Conservation (phyloP, 1,284 basidiomycete genomes). For the Ceratobasidium sp. region DNA sequence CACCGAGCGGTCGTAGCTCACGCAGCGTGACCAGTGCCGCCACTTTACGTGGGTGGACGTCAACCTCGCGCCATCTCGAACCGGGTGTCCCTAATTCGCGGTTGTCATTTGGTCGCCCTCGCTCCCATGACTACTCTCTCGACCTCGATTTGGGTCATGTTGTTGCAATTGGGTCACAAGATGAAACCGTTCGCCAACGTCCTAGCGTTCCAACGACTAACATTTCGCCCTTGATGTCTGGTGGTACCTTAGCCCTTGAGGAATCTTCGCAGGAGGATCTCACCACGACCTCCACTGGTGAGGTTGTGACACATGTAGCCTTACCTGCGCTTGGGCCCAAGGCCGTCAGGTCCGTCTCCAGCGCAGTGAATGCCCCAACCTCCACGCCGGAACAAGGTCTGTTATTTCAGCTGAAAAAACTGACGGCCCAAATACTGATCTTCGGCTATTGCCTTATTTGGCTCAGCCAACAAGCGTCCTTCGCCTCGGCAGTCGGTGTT, state of each 20-base stretch:
- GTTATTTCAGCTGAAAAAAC: not conserved
- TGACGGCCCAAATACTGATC: not conserved
- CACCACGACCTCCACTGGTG: not conserved
- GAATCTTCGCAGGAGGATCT: constrained; percentile 26
- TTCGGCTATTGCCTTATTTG: not conserved
- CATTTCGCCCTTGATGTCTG: not conserved
- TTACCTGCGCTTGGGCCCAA: not conserved
- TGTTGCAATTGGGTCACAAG: constrained; percentile 10
- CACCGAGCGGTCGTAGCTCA: constrained; percentile 29
- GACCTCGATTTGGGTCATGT: constrained; percentile 30
- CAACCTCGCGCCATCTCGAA: not conserved
- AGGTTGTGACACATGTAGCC: not conserved
- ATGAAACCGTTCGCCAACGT: constrained; percentile 32
- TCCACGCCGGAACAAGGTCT: not conserved
- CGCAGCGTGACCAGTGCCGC: constrained; percentile 29
- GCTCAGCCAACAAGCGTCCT: not conserved
- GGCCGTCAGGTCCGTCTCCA: not conserved
- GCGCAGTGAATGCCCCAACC: not conserved
- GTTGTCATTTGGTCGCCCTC: constrained; percentile 7
- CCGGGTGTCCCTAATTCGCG: constrained; percentile 1
- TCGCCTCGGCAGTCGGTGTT: not conserved
- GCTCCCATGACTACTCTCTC: constrained; percentile 33
- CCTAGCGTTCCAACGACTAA: not conserved
- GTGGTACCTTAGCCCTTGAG: not conserved
- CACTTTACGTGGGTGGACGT: constrained; percentile 15